Evolutionary conservation across 306 rosid genomes (phyloP).

Genomic region (Begonia masoniana): DNA sequence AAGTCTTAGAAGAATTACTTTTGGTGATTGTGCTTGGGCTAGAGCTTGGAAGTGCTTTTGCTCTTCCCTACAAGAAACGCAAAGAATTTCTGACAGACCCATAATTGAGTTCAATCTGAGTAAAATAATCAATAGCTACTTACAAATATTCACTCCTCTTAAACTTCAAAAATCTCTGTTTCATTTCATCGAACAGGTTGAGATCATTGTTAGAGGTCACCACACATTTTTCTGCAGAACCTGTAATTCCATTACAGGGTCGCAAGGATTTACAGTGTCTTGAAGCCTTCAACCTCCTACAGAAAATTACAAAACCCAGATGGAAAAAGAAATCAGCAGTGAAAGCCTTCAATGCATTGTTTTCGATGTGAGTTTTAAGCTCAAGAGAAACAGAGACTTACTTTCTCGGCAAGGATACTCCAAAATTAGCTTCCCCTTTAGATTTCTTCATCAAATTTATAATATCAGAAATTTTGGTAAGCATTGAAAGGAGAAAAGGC

Average conservation of each 20-base stretch:
- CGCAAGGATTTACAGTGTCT: conserved; percentile 4
- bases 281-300: conserved; percentile 24
- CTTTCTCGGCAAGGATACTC: too few relatives aligned
- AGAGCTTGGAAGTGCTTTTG: conserved; percentile 49
- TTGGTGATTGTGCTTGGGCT: conserved; percentile 66
- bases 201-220: conserved; percentile 17
- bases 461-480: too few relatives aligned
- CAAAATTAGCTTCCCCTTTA: too few relatives aligned
- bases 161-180: conserved; percentile 55
- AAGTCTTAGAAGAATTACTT: conserved; percentile 23
- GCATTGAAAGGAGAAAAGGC: too few relatives aligned
- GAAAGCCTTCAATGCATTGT: too few relatives aligned
- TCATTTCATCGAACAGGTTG: conserved; percentile 49
- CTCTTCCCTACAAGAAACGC: conserved; percentile 39
- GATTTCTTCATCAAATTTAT: too few relatives aligned
- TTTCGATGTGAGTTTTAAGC: too few relatives aligned
- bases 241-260: conserved; percentile 10
- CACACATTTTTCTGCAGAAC: conserved; percentile 12
- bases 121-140: conserved; percentile 15
- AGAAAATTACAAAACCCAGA: background rate
- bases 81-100: background rate
- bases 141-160: conserved; percentile 56
- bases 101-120: background rate
- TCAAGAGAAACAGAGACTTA: background rate
- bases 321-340: background rate